phyloP scores from a whole-genome alignment of 768 basidiomycete species.

The Strobilomyces dryophilus region DNA sequence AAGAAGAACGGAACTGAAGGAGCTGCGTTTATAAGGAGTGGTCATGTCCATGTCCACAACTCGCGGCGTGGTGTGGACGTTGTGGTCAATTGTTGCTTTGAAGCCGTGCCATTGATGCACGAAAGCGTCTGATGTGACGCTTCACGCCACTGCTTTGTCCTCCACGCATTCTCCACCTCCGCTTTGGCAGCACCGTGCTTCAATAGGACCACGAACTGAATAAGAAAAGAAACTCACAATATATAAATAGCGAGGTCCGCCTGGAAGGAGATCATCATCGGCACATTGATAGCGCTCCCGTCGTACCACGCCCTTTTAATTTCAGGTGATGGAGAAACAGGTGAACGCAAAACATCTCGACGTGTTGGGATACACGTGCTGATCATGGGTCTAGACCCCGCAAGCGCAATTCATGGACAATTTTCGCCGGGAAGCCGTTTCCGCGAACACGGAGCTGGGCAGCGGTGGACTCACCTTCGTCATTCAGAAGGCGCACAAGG shows the following conservation, averaged over 20 bases:
- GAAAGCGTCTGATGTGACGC: conserved; percentile 14
- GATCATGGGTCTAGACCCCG: conserved; percentile 19
- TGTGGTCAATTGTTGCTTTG: conserved; percentile 22
- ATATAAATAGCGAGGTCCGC: conserved; percentile 14
- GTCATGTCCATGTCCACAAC: conserved; percentile 22
- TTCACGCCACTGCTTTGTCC: conserved; percentile 22
- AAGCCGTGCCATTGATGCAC: conserved; percentile 17
- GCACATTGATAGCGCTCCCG: conserved; percentile 11
- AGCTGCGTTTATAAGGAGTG: conserved; percentile 20
- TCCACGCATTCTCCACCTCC: conserved; percentile 6
- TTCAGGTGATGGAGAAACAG: conserved; percentile 16
- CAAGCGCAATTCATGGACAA: conserved; percentile 11
- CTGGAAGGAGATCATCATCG: conserved; percentile 8
- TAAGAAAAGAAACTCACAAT: neutral
- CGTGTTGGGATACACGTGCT: conserved; percentile 24
- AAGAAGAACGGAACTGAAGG: conserved; percentile 27
- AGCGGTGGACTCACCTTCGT: conserved; percentile 16
- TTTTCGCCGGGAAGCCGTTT: conserved; percentile 5
- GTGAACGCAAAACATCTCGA: conserved; percentile 12
- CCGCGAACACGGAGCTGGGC: conserved; percentile 3
- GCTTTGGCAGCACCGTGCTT: conserved; percentile 17
- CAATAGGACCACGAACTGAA: conserved; percentile 6
- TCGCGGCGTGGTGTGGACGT: conserved; percentile 24
- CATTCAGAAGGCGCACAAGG: conserved; percentile 22
- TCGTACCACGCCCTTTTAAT: conserved; percentile 27